These are phyloP conservation scores for Theileria sp. DNA, from an alignment of 169 alveolate species.

Conservation along the genomic window DNA sequence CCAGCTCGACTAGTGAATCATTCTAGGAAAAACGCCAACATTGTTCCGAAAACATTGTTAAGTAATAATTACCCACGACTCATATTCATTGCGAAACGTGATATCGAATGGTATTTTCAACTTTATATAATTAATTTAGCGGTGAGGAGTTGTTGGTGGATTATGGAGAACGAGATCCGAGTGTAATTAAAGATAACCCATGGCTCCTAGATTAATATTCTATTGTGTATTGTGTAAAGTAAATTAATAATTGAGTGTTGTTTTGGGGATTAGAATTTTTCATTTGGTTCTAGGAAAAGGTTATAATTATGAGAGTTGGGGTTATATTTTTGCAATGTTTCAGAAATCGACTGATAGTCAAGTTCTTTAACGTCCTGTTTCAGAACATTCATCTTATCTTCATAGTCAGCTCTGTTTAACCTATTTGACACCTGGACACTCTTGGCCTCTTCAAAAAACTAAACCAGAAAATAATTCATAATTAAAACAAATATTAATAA, in stretches of 20 bases:
- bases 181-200: slow-evolving; percentile 77
- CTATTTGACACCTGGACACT: slow-evolving; percentile 34
- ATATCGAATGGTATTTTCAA: slow-evolving; percentile 63
- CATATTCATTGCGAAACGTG: slow-evolving; percentile 77
- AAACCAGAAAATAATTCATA: background rate
- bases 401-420: slow-evolving; percentile 32
- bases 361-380: slow-evolving; percentile 52
- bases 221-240: background rate
- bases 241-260: background rate
- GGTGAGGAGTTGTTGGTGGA: slow-evolving; percentile 87
- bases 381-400: slow-evolving; percentile 32
- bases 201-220: slow-evolving; percentile 72
- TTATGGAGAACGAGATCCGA: slow-evolving; percentile 85
- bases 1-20: slow-evolving; percentile 87
- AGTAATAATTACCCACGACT: slow-evolving; percentile 72
- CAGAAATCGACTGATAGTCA: slow-evolving; percentile 56
- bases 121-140: slow-evolving; percentile 20
- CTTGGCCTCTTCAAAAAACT: slow-evolving; percentile 63
- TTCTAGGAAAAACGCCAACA: slow-evolving; percentile 81
- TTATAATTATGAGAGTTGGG: slow-evolving; percentile 57
- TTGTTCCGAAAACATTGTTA: slow-evolving; percentile 74
- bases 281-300: slow-evolving; percentile 62
- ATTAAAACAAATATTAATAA: background rate
- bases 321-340: slow-evolving; percentile 56
- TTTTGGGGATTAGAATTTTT: slow-evolving; percentile 10